Base-by-base conservation (phyloP, 371 early-diverging fungal genomes). In the Dipsacomyces acuminosporus region DNA sequence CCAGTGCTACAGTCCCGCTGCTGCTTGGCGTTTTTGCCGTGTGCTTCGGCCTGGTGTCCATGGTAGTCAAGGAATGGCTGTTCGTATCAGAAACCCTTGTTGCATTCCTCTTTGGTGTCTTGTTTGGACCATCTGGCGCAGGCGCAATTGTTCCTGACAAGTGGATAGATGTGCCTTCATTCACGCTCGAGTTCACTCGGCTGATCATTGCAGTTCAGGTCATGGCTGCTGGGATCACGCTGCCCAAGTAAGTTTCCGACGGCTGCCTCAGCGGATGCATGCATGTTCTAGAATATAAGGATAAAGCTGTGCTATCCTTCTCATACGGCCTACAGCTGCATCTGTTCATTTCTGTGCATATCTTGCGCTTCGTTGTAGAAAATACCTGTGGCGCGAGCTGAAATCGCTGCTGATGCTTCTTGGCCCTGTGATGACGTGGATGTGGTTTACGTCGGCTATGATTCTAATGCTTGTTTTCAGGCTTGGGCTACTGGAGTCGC, bases 11-110 rank as follows among this genome's bases (percentile, higher is more conserved):
- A 24, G 41, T 48, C 65, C 42, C 71, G 34, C 78, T 79, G 21
- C 64, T 85, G 25, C 61, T 90, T 24, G 88, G 90, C 51, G 83
- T 83, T n/a, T 93, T 94, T 72, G 86, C 91, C 64, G 75, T 88
- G 38, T 57, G 87, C 55, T 94, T 91, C 66, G 89, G 91, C 7
- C 82, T 91, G 58, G 76, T 94, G 35, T 94, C 94, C 15, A 80
- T 93, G 73, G 80, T 90, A 60, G 75, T 96, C 54, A 94, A 94
- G 67, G 93, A 96, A 57, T 74, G 80, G 33, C 79, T 94, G 48
- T 92, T 87, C 74, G 66, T 97, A 55, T 87, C 90, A 33, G 97
- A 97, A 78, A 82, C 94, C 14, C 47, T 94, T 17, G 87, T 98
- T 1, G 89, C 95, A 11, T 76, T 90, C 7, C 46, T 87, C 9